A percentile compares a stretch with the other conserved stretches of the same genome.
Evolutionary conservation across 192 early-diverging fungal species (phyloP).

Genomic region (Gryganskiella cystojenkinii): DNA sequence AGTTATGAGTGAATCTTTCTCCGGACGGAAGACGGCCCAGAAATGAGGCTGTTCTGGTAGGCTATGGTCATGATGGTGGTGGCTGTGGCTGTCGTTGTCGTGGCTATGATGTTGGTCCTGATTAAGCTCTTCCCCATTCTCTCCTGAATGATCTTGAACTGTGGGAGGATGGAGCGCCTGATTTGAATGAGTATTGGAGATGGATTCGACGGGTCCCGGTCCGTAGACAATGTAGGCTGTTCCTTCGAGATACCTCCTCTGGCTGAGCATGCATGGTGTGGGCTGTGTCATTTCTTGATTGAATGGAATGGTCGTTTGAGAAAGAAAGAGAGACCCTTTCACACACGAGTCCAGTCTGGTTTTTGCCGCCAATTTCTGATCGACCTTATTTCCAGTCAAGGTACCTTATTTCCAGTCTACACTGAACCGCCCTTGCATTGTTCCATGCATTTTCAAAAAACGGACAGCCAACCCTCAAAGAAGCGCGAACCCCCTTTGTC

Average conservation of each 20-base stretch:
- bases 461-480: no score
- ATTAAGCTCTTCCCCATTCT: no score
- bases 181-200: not conserved
- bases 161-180: not conserved
- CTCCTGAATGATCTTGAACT: not conserved
- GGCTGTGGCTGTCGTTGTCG: not conserved
- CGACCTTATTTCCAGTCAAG: conserved; percentile 1
- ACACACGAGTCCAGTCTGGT: no score
- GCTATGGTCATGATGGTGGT: not conserved
- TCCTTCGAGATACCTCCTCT: conserved; percentile 13
- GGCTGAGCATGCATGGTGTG: not conserved
- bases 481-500: not conserved
- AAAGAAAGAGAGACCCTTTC: not conserved
- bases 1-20: not conserved
- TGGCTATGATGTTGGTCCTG: not conserved
- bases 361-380: not conserved
- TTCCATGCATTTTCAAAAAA: not conserved
- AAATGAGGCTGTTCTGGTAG: not conserved
- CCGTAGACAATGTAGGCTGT: conserved; percentile 40
- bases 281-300: not conserved
- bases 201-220: not conserved
- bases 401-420: not conserved
- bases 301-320: not conserved
- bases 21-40: conserved; percentile 25
- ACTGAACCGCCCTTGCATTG: not conserved